phyloP scores from a whole-genome alignment of 208 protist species.

The Spongospora subterranea region DNA sequence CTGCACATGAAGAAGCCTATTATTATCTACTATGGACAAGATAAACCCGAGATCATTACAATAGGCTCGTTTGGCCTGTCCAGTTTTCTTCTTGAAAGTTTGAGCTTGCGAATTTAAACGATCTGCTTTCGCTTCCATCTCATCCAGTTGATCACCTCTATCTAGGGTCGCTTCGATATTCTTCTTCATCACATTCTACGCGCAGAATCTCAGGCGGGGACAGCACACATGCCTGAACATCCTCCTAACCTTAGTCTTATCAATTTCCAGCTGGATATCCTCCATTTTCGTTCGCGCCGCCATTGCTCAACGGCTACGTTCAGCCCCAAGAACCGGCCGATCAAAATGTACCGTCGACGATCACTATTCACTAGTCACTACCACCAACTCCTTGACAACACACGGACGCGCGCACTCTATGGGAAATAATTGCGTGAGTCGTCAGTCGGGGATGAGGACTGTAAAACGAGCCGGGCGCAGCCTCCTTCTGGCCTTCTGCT shows the following conservation, averaged over 20 bases:
- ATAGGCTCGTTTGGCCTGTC: slow-evolving; percentile 53
- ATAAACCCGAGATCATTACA: not conserved
- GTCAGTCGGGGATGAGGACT: no score
- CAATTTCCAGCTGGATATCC: slow-evolving; percentile 45
- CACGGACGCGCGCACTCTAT: no score
- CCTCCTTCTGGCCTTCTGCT: no score
- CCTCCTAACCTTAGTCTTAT: slow-evolving; percentile 14
- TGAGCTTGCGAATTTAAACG: slow-evolving; percentile 39
- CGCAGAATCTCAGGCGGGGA: not conserved
- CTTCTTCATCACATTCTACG: slow-evolving; percentile 49
- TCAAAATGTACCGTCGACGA: no score
- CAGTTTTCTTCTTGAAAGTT: slow-evolving; percentile 54
- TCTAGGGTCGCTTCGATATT: slow-evolving; percentile 55
- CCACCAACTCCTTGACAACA: no score
- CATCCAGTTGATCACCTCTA: slow-evolving; percentile 47
- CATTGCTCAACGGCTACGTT: no score
- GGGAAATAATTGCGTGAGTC: no score
- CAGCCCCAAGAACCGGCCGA: no score
- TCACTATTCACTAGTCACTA: no score
- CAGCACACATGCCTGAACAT: not conserved
- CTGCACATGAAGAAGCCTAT: not conserved
- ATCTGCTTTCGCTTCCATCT: slow-evolving; percentile 51
- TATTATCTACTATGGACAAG: not conserved
- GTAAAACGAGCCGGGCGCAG: no score
- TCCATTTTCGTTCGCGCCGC: slow-evolving; percentile 49